Evolutionary conservation across 208 protist genomes (phyloP).

Genomic region (Trypanosoma conorhini): DNA sequence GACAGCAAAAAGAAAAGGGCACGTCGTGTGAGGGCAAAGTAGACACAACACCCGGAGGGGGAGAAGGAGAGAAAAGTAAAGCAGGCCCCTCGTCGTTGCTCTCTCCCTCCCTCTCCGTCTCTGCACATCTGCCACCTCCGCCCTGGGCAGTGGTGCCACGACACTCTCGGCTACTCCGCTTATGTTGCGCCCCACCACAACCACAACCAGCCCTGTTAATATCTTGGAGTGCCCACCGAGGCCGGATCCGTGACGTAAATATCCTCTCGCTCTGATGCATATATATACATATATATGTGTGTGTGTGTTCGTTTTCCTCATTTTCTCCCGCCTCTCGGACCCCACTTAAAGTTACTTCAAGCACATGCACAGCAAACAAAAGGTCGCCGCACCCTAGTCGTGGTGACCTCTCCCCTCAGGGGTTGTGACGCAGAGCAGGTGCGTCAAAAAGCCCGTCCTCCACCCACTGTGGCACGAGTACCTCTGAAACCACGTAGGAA

Average conservation of each 20-base stretch:
- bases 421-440: slow-evolving; percentile 18
- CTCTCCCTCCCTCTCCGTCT: not conserved
- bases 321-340: not conserved
- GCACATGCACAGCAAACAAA: slow-evolving; percentile 8
- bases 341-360: not conserved
- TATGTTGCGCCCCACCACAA: not conserved
- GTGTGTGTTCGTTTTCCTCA: not conserved
- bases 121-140: too few species aligned
- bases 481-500: slow-evolving; percentile 54
- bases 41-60: not conserved
- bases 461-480: slow-evolving; percentile 71
- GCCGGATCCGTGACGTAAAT: not conserved
- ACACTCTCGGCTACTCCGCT: too few species aligned
- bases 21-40: not conserved
- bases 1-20: not conserved
- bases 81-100: slow-evolving; percentile 10
- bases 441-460: slow-evolving; percentile 60
- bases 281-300: not conserved
- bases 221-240: not conserved
- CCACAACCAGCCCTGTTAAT: not conserved
- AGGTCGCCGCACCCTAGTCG: not conserved
- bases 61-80: not conserved
- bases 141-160: too few species aligned
- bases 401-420: not conserved
- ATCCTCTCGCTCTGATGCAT: not conserved